phyloP scores from a whole-genome alignment of 2,329 filamentous ascomycete genomes.

The Sphaerulina musiva region DNA sequence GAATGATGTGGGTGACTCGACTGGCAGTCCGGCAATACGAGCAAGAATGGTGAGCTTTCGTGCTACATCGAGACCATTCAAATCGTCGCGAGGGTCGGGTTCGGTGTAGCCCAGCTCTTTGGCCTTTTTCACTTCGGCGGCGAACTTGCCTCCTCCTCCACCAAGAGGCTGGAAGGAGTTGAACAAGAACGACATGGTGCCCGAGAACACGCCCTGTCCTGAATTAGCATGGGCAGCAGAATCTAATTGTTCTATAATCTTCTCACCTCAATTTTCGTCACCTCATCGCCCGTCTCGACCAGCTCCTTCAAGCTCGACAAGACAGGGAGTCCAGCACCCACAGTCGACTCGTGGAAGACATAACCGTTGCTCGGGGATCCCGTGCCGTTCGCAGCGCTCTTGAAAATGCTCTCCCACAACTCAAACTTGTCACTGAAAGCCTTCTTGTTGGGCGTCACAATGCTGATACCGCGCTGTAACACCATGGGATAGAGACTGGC shows the following conservation, averaged over 20 bases:
- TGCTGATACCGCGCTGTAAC: constrained; percentile 72
- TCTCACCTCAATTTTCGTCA: constrained; percentile 70
- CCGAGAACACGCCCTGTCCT: constrained; percentile 73
- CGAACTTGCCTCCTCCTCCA: constrained; percentile 74
- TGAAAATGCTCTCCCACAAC: constrained; percentile 84
- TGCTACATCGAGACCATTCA: constrained; percentile 87
- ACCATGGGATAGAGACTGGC: constrained; percentile 77
- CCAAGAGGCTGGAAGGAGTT: constrained; percentile 86
- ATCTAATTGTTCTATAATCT: neutral
- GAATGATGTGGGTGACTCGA: constrained; percentile 80
- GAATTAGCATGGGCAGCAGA: neutral
- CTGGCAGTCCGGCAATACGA: constrained; percentile 70
- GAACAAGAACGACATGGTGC: constrained; percentile 97
- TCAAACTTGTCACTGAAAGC: constrained; percentile 77
- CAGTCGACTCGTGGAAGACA: constrained; percentile 91
- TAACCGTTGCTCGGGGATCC: constrained; percentile 53
- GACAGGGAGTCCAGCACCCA: constrained; percentile 86
- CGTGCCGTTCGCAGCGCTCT: constrained; percentile 58
- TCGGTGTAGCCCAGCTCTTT: constrained; percentile 91
- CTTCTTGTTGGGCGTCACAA: constrained; percentile 98
- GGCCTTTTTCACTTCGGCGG: constrained; percentile 82
- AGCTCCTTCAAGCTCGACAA: constrained; percentile 91
- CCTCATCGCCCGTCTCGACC: constrained; percentile 85
- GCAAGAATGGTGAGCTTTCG: constrained; percentile 93
- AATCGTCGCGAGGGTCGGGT: constrained; percentile 76